phyloP scores from a whole-genome alignment of 2,329 filamentous ascomycete species.

The Aspergillus sp. region DNA sequence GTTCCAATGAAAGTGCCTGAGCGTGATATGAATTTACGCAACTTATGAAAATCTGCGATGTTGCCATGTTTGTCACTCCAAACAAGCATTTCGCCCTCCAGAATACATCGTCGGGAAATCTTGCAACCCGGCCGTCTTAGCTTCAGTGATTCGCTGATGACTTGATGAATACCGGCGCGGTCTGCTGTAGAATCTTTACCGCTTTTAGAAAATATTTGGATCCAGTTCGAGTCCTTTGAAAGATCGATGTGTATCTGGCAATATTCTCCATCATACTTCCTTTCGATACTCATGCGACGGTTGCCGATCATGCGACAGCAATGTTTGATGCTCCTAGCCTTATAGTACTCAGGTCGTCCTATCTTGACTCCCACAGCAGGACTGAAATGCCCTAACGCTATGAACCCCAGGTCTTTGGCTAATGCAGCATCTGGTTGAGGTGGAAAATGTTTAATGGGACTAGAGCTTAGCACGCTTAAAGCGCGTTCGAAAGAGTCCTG shows the following conservation, averaged over 20 bases:
- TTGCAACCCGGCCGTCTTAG: constrained; percentile 61
- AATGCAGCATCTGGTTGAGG: constrained; percentile 35
- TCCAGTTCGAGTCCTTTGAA: constrained; percentile 52
- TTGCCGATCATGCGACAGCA: constrained; percentile 66
- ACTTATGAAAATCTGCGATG: constrained; percentile 76
- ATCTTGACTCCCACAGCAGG: constrained; percentile 65
- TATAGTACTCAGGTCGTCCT: constrained; percentile 64
- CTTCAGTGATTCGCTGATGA: constrained; percentile 65
- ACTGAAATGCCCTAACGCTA: constrained; percentile 49
- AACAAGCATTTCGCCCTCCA: constrained; percentile 81
- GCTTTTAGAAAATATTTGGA: constrained; percentile 89
- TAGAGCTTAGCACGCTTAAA: constrained; percentile 52
- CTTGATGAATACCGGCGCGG: constrained; percentile 61
- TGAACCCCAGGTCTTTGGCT: constrained; percentile 29
- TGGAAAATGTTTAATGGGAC: constrained; percentile 40
- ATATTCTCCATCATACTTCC: constrained; percentile 87
- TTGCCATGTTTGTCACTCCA: constrained; percentile 67
- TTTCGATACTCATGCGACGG: constrained; percentile 70
- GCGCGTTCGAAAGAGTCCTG: constrained; percentile 68
- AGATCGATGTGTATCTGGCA: constrained; percentile 84
- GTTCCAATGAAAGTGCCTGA: constrained; percentile 71
- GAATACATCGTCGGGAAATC: constrained; percentile 67
- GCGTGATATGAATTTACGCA: constrained; percentile 75
- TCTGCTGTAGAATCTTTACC: constrained; percentile 85
- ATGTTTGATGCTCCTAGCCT: constrained; percentile 71